Conservation (phyloP, 441 rosid genomes). For the Erysimum cheiri region DNA sequence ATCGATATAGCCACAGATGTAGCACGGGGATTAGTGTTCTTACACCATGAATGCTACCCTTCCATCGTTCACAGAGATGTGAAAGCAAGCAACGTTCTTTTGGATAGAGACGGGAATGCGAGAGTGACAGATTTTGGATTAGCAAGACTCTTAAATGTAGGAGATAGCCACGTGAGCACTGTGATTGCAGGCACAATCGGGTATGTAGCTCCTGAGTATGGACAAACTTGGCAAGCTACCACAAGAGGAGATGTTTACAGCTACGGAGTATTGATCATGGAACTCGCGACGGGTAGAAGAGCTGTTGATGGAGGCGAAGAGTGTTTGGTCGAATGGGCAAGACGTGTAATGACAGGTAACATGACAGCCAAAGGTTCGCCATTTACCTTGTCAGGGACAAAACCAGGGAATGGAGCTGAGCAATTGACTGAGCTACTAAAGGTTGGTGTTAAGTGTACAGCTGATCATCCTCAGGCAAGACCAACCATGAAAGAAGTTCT, state of each 20-base stretch:
- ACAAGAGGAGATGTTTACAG: constrained; percentile 94
- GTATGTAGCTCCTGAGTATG: constrained; percentile 93
- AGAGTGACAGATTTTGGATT: constrained; percentile 89
- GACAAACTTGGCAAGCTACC: constrained; percentile 92
- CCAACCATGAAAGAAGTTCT: constrained; percentile 94
- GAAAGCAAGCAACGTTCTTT: constrained; percentile 88
- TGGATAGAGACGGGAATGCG: constrained; percentile 72
- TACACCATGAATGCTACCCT: constrained; percentile 91
- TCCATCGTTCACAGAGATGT: constrained; percentile 91
- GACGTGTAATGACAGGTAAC: constrained; percentile 60
- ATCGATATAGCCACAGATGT: constrained; percentile 70
- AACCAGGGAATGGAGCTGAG: constrained; percentile 64
- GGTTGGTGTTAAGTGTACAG: constrained; percentile 74
- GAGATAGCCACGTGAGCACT: constrained; percentile 89
- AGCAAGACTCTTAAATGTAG: constrained; percentile 72
- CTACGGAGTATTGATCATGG: constrained; percentile 84
- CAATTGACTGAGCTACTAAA: constrained; percentile 68
- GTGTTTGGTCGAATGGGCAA: constrained; percentile 87
- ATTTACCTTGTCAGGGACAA: constrained; percentile 58
- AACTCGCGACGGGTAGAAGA: constrained; percentile 84
- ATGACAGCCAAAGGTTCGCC: constrained; percentile 49
- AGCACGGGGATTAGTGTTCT: constrained; percentile 72
- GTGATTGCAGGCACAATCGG: constrained; percentile 90
- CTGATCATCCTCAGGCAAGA: constrained; percentile 76
- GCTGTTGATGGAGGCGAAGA: constrained; percentile 93